Percentiles rank a stretch among this genome's conserved stretches.
Conservation (phyloP, 345 rosid species). For the Excoecaria agallocha region DNA sequence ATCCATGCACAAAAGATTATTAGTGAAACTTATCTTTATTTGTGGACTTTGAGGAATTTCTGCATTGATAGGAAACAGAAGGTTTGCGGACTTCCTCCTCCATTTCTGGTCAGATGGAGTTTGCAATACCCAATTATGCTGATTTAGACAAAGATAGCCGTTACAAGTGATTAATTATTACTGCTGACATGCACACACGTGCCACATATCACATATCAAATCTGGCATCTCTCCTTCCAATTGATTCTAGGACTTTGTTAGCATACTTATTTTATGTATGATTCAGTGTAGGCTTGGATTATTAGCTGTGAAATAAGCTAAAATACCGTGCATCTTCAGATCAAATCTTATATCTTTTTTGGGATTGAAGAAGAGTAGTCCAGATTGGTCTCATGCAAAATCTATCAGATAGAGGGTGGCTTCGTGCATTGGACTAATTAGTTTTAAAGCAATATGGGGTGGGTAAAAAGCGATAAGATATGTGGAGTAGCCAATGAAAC, state of each 20-base stretch:
- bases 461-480: neutral
- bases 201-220: neutral
- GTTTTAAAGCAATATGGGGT: neutral
- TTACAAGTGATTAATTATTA: neutral
- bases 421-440: neutral
- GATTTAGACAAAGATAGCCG: neutral
- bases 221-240: too few species aligned
- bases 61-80: neutral
- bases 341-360: neutral
- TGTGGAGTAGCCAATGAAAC: neutral
- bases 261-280: neutral
- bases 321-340: neutral
- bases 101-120: too few species aligned
- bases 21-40: too few species aligned
- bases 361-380: neutral
- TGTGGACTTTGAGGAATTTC: neutral
- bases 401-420: neutral
- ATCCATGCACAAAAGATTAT: neutral
- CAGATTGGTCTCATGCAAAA: neutral
- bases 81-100: neutral
- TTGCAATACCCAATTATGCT: too few species aligned
- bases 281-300: neutral
- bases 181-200: neutral
- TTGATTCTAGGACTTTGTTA: neutral
- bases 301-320: neutral